Conservation (phyloP, 2,329 filamentous ascomycete species). For the Talaromyces pinophilus region DNA sequence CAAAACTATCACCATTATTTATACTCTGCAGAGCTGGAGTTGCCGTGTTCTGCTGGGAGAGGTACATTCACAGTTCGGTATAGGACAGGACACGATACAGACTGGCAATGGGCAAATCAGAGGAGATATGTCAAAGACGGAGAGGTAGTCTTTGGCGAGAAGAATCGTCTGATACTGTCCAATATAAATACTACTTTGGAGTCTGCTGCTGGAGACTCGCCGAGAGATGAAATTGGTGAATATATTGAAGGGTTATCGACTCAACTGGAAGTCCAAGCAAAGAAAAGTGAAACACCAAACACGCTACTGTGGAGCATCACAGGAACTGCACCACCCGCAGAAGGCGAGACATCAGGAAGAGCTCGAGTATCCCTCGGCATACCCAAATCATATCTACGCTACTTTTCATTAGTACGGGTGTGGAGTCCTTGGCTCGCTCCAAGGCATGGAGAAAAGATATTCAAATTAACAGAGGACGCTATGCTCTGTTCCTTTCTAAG, state of each 20-base stretch:
- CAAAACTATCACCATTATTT: constrained; percentile 38
- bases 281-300: constrained; percentile 45
- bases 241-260: constrained; percentile 40
- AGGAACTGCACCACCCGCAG: constrained; percentile 58
- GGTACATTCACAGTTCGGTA: constrained; percentile 49
- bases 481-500: constrained; percentile 77
- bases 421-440: constrained; percentile 86
- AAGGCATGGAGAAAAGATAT: constrained; percentile 70
- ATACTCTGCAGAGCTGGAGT: constrained; percentile 34
- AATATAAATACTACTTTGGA: constrained; percentile 4
- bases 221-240: constrained; percentile 29
- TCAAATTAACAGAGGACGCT: constrained; percentile 74
- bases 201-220: constrained; percentile 17
- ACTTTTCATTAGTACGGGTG: constrained; percentile 78
- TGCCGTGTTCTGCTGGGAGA: constrained; percentile 34
- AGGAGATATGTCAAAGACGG: constrained; percentile 43
- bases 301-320: constrained; percentile 53
- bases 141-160: constrained; percentile 44
- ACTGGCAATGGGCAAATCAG: constrained; percentile 51
- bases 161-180: constrained; percentile 21
- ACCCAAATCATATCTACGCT: constrained; percentile 67
- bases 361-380: constrained; percentile 61
- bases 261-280: constrained; percentile 37
- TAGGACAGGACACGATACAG: constrained; percentile 36
- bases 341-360: constrained; percentile 58